Base-by-base conservation (phyloP, 345 rosid species). In the Hypericum perforatum region DNA sequence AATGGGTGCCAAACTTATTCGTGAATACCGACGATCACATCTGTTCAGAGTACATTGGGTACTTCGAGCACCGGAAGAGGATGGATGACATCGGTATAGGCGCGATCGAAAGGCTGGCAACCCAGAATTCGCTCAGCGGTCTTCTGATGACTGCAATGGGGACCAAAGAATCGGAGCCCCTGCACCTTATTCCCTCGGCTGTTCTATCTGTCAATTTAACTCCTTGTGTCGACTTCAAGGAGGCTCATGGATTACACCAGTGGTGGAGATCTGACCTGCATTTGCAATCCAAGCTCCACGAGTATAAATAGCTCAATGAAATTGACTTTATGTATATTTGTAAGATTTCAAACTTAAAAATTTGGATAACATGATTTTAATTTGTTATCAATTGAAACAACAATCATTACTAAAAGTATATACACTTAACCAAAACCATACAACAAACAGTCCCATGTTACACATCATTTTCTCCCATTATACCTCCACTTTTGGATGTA, bases 241-340 rank as follows among this genome's bases (percentile, higher is more conserved):
- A 74, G 59, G 97, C 97, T 7, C 99, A 92, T 63, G 94, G 97
- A 44, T 73, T 92, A 66, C 94, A 82, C 65, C 97, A 88, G 49
- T 92, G 97, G 99, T 92, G 94, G 97, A 59, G 69, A 43, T 81
- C 82, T 0, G 87, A 85, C 53, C 52, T 72, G 51, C 43, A 68
- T 16, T 54, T 89, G 58, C 70, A 82, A 52, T 74, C 82, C 52
- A 69, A 74, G 65, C 47, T 73, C 45, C 74, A 84, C 76, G 62
- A 49, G 54, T 89, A 83, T 66, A 62, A 60, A 43, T 85, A 70
- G 69, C 9, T 16, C 5, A n/a, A 45, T 43, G 54, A 29, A 29
- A 22, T 22, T 22, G n/a, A n/a, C n/a, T n/a, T n/a, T n/a, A n/a
- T n/a, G n/a, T n/a, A n/a, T n/a, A n/a, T n/a, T n/a, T n/a, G n/a